A percentile compares a stretch with the other conserved stretches of the same genome.
These are phyloP conservation scores for Leishmania guyanensis DNA, from an alignment of 208 protist genomes.

Conservation along the genomic window DNA sequence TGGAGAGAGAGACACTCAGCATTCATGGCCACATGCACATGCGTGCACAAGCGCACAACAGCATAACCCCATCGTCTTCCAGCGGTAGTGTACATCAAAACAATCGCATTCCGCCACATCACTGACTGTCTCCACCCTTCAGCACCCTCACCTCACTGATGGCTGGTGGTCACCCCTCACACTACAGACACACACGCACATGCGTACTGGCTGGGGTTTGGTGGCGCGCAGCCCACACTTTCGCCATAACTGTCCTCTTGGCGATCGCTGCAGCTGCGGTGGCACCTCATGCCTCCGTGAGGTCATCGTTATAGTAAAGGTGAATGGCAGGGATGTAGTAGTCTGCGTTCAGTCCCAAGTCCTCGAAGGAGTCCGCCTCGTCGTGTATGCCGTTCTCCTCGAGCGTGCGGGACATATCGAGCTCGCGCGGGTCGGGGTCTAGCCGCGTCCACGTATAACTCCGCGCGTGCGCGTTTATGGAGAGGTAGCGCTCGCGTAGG, in stretches of 20 bases:
- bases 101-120: constrained; percentile 3
- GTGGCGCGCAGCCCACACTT: neutral
- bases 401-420: constrained; percentile 91
- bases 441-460: constrained; percentile 94
- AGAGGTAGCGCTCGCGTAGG: constrained; percentile 85
- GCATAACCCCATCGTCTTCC: neutral
- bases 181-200: neutral
- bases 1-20: neutral
- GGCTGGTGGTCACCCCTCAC: neutral
- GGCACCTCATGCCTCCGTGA: constrained; percentile 72
- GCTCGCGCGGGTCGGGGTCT: constrained; percentile 65
- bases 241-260: neutral
- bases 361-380: constrained; percentile 90
- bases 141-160: neutral
- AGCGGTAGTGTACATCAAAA: constrained; percentile 16
- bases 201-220: neutral
- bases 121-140: neutral
- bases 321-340: constrained; percentile 93
- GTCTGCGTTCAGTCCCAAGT: constrained; percentile 88
- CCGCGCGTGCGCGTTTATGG: constrained; percentile 88
- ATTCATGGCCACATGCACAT: neutral
- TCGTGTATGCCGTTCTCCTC: constrained; percentile 91
- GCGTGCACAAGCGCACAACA: neutral
- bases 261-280: neutral
- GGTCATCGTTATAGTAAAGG: constrained; percentile 94